Conservation (phyloP, 495 filamentous ascomycete species). For the Hyphodiscus hymeniophilus region DNA sequence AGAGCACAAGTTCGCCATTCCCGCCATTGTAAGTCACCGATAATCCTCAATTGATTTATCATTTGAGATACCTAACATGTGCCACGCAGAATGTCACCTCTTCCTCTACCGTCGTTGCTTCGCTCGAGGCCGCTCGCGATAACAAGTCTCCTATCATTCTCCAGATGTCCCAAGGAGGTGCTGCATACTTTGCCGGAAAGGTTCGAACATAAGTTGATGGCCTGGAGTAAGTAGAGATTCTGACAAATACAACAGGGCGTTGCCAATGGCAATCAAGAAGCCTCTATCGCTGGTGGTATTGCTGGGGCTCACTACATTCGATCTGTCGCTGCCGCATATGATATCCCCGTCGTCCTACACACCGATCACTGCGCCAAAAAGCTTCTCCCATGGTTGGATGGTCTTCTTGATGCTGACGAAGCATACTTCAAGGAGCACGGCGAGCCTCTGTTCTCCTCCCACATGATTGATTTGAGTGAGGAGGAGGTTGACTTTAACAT, state of each 20-base stretch:
- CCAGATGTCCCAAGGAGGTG: conserved; percentile 87
- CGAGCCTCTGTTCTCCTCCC: conserved; percentile 85
- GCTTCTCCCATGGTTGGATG: conserved; percentile 91
- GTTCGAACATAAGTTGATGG: conserved; percentile 24
- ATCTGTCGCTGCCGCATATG: conserved; percentile 76
- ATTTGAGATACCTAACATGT: not conserved
- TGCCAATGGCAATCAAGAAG: conserved; percentile 74
- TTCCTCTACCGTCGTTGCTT: conserved; percentile 77
- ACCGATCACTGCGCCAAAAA: conserved; percentile 94
- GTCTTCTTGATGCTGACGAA: conserved; percentile 90
- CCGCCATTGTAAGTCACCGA: conserved; percentile 66
- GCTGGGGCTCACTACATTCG: conserved; percentile 94
- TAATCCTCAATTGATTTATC: not conserved
- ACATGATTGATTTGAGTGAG: conserved; percentile 97
- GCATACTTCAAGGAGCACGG: conserved; percentile 83
- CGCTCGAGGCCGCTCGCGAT: conserved; percentile 90
- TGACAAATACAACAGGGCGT: conserved; percentile 48
- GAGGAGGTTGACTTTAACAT: conserved; percentile 88
- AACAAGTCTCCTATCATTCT: conserved; percentile 81
- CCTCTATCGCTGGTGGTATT: conserved; percentile 78
- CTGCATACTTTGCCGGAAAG: conserved; percentile 92
- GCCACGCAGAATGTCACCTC: conserved; percentile 85
- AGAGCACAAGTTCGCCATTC: conserved; percentile 80
- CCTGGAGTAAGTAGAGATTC: not conserved
- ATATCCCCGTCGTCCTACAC: conserved; percentile 84